Conservation (phyloP, 371 early-diverging fungal genomes). For the Lichtheimia ramosa region DNA sequence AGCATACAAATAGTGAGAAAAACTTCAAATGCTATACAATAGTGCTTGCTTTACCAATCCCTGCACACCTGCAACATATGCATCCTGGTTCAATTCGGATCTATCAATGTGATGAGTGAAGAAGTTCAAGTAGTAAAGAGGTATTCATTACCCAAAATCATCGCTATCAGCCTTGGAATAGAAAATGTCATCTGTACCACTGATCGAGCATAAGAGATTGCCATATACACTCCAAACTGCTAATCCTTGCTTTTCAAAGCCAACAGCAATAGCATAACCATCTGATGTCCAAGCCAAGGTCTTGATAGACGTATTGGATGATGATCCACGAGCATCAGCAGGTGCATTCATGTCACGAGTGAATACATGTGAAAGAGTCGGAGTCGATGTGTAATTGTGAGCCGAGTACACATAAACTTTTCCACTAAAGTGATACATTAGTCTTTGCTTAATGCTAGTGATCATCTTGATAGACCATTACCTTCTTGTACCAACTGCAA, state of each 20-base stretch:
- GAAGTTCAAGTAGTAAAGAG: neutral
- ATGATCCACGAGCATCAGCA: neutral
- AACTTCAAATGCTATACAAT: neutral
- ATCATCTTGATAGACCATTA: conserved; percentile 2
- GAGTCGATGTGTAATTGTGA: conserved; percentile 29
- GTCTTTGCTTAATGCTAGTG: neutral
- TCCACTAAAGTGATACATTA: conserved; percentile 18
- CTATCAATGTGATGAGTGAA: neutral
- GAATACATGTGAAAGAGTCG: conserved; percentile 32
- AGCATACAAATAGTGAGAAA: neutral
- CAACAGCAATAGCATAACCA: conserved; percentile 76
- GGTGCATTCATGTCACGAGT: conserved; percentile 11
- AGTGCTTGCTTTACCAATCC: conserved; percentile 47
- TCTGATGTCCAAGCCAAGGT: conserved; percentile 74
- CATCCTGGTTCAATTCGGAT: conserved; percentile 40
- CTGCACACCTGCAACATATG: conserved; percentile 60
- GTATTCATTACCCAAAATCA: conserved; percentile 4
- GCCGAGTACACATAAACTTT: conserved; percentile 40
- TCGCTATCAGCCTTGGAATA: conserved; percentile 12
- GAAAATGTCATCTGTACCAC: conserved; percentile 36
- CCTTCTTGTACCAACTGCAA: conserved; percentile 47
- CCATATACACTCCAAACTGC: conserved; percentile 85
- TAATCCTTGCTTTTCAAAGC: conserved; percentile 62
- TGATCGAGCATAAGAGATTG: conserved; percentile 60
- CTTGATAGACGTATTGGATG: conserved; percentile 18